These are phyloP conservation scores for Boletus smithii DNA, from an alignment of 1,284 basidiomycete genomes.

Conservation along the genomic window DNA sequence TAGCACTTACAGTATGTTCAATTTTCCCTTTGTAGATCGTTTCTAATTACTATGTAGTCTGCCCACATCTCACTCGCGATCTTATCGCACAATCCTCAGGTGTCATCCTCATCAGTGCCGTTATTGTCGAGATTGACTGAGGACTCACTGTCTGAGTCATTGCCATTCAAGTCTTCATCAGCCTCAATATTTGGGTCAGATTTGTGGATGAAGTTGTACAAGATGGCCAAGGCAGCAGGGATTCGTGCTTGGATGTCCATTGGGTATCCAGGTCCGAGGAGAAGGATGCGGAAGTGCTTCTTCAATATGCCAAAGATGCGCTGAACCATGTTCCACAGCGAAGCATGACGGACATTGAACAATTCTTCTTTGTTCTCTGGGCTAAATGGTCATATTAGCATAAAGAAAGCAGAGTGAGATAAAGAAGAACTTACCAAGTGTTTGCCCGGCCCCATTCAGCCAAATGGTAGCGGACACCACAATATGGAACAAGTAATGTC, in stretches of 20 bases:
- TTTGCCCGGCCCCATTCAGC: constrained; percentile 1
- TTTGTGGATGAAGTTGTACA: too few species aligned
- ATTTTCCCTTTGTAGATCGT: constrained; percentile 6
- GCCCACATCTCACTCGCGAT: too few species aligned
- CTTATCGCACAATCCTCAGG: too few species aligned
- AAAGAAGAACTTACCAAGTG: not conserved
- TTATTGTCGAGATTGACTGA: too few species aligned
- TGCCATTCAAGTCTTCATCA: too few species aligned
- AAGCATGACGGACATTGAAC: constrained; percentile 41
- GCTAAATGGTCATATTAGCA: not conserved
- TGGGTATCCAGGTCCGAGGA: constrained; percentile 6
- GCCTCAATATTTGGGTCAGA: too few species aligned
- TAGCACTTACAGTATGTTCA: not conserved
- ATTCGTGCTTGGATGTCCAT: not conserved
- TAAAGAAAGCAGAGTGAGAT: too few species aligned
- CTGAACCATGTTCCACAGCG: constrained; percentile 39
- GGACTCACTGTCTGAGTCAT: too few species aligned
- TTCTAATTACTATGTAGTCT: too few species aligned
- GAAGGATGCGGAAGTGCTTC: constrained; percentile 30
- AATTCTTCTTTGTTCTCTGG: constrained; percentile 34
- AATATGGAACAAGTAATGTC: not conserved
- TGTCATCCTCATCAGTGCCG: too few species aligned
- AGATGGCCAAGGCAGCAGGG: not conserved
- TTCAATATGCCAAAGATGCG: constrained; percentile 43
- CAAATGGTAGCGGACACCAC: not conserved